A percentile compares a stretch with the other conserved stretches of the same genome.
Conservation (phyloP, 805 yeast species). For the Ogataea henricii region DNA sequence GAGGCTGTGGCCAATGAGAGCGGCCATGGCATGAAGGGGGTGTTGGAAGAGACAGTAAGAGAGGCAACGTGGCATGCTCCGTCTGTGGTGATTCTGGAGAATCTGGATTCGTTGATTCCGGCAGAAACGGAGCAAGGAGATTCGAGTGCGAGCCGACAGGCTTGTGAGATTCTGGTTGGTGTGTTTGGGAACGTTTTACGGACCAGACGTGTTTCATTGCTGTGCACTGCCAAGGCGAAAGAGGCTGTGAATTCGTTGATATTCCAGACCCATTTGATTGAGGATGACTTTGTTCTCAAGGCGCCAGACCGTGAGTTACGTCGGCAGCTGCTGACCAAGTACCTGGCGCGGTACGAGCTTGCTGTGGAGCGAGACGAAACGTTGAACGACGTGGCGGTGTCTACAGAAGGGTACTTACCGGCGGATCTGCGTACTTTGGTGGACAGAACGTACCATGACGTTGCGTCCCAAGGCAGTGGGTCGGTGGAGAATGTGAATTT, state of each 20-base stretch:
- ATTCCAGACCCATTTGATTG: conserved; percentile 70
- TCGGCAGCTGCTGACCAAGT: conserved; percentile 41
- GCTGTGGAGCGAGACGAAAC: conserved; percentile 43
- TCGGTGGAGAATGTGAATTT: conserved; percentile 41
- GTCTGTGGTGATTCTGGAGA: conserved; percentile 72
- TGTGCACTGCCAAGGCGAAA: conserved; percentile 65
- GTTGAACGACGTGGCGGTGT: conserved; percentile 56
- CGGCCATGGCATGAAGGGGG: conserved; percentile 44
- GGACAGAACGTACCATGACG: conserved; percentile 67
- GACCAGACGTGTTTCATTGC: conserved; percentile 53
- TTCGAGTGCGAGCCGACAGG: conserved; percentile 59
- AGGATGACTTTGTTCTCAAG: conserved; percentile 56
- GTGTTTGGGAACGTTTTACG: conserved; percentile 45
- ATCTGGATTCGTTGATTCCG: conserved; percentile 70
- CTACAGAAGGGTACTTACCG: conserved; percentile 89
- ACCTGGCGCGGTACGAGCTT: conserved; percentile 28
- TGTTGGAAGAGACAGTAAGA: conserved; percentile 52
- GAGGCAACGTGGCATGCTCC: conserved; percentile 70
- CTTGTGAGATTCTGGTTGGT: conserved; percentile 58
- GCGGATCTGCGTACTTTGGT: conserved; percentile 71
- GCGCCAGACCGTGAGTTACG: conserved; percentile 65
- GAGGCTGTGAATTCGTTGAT: conserved; percentile 63
- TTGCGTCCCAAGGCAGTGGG: conserved; percentile 18
- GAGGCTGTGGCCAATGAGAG: conserved; percentile 58
- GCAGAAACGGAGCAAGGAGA: conserved; percentile 63